A percentile compares a stretch with the other conserved stretches of the same genome.
These are phyloP conservation scores for Ophiostoma tasmaniense DNA, from an alignment of 2,329 filamentous ascomycete genomes.

Conservation along the genomic window DNA sequence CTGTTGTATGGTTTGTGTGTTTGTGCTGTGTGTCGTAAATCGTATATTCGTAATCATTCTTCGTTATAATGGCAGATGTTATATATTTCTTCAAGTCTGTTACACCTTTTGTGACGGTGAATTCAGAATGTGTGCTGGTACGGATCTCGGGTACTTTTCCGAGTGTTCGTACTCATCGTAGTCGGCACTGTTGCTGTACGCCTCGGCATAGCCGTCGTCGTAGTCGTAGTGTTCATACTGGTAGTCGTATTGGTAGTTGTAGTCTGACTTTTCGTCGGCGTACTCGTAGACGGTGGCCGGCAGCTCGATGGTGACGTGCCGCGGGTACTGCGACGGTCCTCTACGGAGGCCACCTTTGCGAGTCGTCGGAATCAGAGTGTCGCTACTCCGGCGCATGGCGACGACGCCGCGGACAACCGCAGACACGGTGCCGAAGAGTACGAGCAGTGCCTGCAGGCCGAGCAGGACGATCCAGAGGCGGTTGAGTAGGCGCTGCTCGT, in stretches of 20 bases:
- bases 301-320: conserved; percentile 15
- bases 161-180: neutral
- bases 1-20: neutral
- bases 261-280: neutral
- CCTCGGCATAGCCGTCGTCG: conserved; percentile 8
- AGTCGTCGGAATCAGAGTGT: neutral
- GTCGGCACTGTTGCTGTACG: neutral
- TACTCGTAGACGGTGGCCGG: conserved; percentile 8
- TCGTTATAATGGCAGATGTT: neutral
- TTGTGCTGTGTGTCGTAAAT: neutral
- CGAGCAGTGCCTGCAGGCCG: conserved; percentile 26
- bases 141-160: neutral
- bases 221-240: too few species aligned
- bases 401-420: conserved; percentile 14
- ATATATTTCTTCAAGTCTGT: neutral
- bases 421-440: conserved; percentile 19
- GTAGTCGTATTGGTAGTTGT: conserved; percentile 5
- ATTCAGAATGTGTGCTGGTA: neutral
- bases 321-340: neutral
- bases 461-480: conserved; percentile 26
- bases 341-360: conserved; percentile 6
- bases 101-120: conserved; percentile 17
- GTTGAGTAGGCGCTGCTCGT: conserved; percentile 27
- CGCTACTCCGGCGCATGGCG: conserved; percentile 10
- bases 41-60: neutral